phyloP scores from a whole-genome alignment of 805 yeast genomes.

The Candida ortonii region DNA sequence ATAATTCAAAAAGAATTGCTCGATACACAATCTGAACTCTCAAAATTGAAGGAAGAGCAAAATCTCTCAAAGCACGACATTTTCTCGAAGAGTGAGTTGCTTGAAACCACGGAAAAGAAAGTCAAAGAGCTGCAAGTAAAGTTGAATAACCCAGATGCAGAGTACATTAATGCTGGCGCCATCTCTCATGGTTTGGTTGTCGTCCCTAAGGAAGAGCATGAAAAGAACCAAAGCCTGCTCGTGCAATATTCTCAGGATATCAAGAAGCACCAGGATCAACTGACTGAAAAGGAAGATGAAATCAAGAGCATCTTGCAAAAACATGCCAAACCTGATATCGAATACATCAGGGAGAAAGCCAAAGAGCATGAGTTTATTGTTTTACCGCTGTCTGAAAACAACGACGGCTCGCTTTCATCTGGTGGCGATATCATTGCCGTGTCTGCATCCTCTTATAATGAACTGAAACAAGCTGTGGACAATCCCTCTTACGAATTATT shows the following conservation, averaged over 20 bases:
- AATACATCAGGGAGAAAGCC: conserved; percentile 26
- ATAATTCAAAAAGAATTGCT: too few relatives aligned
- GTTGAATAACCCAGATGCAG: conserved; percentile 27
- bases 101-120: too few relatives aligned
- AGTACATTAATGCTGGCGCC: conserved; percentile 31
- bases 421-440: conserved; percentile 40
- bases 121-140: conserved; percentile 3
- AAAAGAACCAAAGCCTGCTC: neutral
- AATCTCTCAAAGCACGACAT: too few relatives aligned
- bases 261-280: neutral
- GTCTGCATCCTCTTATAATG: conserved; percentile 27
- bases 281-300: conserved; percentile 1
- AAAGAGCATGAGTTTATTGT: conserved; percentile 9
- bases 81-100: too few relatives aligned
- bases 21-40: too few relatives aligned
- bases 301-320: conserved; percentile 5
- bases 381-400: conserved; percentile 3
- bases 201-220: conserved; percentile 12
- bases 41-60: too few relatives aligned
- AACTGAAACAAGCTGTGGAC: conserved; percentile 16
- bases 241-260: conserved; percentile 1
- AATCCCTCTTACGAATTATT: conserved; percentile 30
- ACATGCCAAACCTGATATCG: conserved; percentile 28
- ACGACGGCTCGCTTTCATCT: too few relatives aligned
- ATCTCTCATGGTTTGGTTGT: conserved; percentile 10